Percentiles rank a stretch among this genome's conserved stretches.
These are phyloP conservation scores for Cladosporium sp. DNA, from an alignment of 2,329 filamentous ascomycete genomes.

Conservation along the genomic window DNA sequence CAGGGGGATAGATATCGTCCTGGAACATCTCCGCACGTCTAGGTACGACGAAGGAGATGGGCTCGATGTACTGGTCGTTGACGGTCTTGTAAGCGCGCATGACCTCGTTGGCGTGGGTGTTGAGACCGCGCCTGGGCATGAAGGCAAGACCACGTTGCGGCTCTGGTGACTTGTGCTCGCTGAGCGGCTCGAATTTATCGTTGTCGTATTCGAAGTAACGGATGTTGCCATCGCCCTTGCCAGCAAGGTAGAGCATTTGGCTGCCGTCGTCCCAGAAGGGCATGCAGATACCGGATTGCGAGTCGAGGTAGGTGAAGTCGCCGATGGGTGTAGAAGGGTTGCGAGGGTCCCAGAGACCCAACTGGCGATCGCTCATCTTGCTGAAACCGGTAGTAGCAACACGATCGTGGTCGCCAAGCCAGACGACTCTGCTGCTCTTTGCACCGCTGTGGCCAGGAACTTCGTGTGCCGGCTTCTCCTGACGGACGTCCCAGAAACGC, in stretches of 20 bases:
- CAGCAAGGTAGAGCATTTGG: constrained; percentile 90
- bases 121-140: constrained; percentile 89
- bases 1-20: constrained; percentile 92
- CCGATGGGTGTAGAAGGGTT: constrained; percentile 76
- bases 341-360: constrained; percentile 92
- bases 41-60: constrained; percentile 95
- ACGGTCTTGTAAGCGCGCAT: constrained; percentile 97
- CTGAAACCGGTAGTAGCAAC: constrained; percentile 97
- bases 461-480: constrained; percentile 83
- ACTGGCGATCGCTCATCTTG: constrained; percentile 94
- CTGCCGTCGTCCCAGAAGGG: constrained; percentile 99
- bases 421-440: constrained; percentile 95
- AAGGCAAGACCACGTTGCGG: constrained; percentile 94
- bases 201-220: constrained; percentile 98
- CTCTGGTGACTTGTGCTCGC: constrained; percentile 94
- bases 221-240: constrained; percentile 98
- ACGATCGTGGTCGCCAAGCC: constrained; percentile 95
- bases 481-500: constrained; percentile 93
- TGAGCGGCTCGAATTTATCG: constrained; percentile 96
- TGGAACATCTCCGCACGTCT: constrained; percentile 92
- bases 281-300: constrained; percentile 97
- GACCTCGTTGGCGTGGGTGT: constrained; percentile 93
- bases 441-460: constrained; percentile 81
- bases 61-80: constrained; percentile 90
- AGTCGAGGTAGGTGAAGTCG: constrained; percentile 78